These are phyloP conservation scores for Pseudonitzschia multistriata DNA, from an alignment of 108 stramenopile species.

Conservation along the genomic window DNA sequence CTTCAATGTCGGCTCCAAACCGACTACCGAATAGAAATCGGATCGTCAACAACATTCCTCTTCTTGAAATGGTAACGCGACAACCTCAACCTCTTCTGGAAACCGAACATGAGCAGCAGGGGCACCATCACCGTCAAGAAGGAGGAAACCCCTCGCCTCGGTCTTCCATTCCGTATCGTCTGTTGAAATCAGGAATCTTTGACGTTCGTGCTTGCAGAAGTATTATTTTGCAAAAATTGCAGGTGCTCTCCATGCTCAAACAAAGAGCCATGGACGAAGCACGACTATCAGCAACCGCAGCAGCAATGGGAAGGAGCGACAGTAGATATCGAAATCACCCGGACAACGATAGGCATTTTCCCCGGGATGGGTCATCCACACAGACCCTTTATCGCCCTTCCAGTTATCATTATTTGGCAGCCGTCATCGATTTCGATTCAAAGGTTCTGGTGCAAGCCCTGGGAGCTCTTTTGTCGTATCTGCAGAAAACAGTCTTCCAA, in stretches of 20 bases:
- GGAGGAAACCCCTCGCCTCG: background rate
- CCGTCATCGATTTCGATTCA: conserved; percentile 82
- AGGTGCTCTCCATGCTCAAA: conserved; percentile 59
- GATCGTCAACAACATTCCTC: conserved; percentile 30
- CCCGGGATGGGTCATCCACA: background rate
- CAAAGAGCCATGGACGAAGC: conserved; percentile 13
- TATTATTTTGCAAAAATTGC: conserved; percentile 71
- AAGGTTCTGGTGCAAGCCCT: conserved; percentile 66
- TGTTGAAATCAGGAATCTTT: conserved; percentile 70
- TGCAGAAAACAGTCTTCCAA: conserved; percentile 69
- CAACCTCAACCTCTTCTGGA: conserved; percentile 7
- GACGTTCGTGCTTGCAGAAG: conserved; percentile 63
- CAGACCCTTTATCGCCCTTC: conserved; percentile 16
- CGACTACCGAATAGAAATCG: conserved; percentile 15
- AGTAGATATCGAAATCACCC: conserved; percentile 11
- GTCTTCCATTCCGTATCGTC: conserved; percentile 63
- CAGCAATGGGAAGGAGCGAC: background rate
- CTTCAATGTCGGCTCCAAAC: background rate
- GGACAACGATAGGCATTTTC: background rate
- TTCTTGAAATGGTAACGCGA: conserved; percentile 37
- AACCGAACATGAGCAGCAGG: conserved; percentile 9
- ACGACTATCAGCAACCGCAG: too few species aligned
- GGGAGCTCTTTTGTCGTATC: conserved; percentile 70
- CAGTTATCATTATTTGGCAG: conserved; percentile 67
- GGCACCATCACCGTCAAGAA: background rate